These are phyloP conservation scores for Carex littledalei DNA, from an alignment of 176 grass and related monocot species.

Conservation along the genomic window DNA sequence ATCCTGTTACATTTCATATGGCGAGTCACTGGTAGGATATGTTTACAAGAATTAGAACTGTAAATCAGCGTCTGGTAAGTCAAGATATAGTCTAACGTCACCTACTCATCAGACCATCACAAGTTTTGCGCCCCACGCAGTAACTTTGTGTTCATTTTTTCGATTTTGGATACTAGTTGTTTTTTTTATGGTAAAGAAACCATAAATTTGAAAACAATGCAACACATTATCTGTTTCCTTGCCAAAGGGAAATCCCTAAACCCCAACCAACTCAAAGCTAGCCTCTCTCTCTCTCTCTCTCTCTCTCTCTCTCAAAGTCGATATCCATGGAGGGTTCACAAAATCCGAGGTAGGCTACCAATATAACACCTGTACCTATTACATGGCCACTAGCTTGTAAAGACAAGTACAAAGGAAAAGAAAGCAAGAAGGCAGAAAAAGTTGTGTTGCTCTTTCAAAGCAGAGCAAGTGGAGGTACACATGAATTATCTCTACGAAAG, in stretches of 20 bases:
- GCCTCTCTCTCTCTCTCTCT: not conserved
- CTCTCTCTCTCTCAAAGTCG: not conserved
- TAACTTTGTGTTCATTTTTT: not conserved
- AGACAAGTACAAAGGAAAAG: slow-evolving; percentile 14
- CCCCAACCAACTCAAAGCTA: not conserved
- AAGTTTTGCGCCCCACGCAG: not conserved
- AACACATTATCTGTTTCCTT: not conserved
- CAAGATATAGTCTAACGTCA: not conserved
- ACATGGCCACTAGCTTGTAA: not conserved
- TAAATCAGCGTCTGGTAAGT: not conserved
- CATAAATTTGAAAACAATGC: not conserved
- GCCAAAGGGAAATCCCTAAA: slow-evolving; percentile 1
- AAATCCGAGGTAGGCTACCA: slow-evolving; percentile 1
- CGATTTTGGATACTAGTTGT: not conserved
- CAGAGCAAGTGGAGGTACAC: slow-evolving; percentile 17
- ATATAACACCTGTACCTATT: slow-evolving; percentile 2
- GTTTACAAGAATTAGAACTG: not conserved
- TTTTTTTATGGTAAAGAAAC: not conserved
- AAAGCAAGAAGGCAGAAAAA: slow-evolving; percentile 10
- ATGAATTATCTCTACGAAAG: slow-evolving; percentile 4
- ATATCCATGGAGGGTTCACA: slow-evolving; percentile 2
- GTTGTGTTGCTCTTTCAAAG: slow-evolving; percentile 4
- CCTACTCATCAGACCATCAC: not conserved
- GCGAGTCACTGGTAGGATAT: not conserved
- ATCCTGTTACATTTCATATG: not conserved